Percentiles rank a stretch among this genome's conserved stretches.
These are phyloP conservation scores for Russula dissimulans DNA, from an alignment of 768 basidiomycete genomes.

Conservation along the genomic window DNA sequence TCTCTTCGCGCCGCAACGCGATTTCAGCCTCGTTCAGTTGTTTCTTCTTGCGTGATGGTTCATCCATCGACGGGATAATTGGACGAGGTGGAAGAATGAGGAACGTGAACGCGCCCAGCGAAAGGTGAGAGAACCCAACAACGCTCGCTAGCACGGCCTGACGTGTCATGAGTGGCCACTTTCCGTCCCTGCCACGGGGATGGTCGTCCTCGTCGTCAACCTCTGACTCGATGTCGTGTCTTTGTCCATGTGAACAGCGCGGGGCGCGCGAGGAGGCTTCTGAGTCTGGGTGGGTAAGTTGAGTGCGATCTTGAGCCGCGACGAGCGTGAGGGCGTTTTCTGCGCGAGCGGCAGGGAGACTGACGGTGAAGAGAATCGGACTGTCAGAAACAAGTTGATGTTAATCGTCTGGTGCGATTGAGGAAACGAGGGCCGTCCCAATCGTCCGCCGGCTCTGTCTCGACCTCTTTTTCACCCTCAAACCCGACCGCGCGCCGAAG, in stretches of 20 bases:
- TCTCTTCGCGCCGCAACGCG: too few relatives aligned
- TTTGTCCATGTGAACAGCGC: conserved; percentile 21
- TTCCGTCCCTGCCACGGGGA: conserved; percentile 22
- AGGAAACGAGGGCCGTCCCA: too few relatives aligned
- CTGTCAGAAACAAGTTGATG: too few relatives aligned
- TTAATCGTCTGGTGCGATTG: too few relatives aligned
- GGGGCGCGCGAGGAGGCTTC: conserved; percentile 11
- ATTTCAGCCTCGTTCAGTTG: too few relatives aligned
- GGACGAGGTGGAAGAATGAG: neutral
- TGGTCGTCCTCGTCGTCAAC: conserved; percentile 27
- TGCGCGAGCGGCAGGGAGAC: too few relatives aligned
- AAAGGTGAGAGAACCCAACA: conserved; percentile 59
- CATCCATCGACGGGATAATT: conserved; percentile 19
- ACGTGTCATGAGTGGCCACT: conserved; percentile 34
- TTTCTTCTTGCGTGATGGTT: too few relatives aligned
- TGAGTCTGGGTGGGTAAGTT: conserved; percentile 38
- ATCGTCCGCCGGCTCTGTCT: too few relatives aligned
- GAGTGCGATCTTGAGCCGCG: conserved; percentile 55
- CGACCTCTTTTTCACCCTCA: conserved; percentile 19
- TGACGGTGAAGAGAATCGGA: too few relatives aligned
- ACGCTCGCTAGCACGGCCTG: conserved; percentile 68
- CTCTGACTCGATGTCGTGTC: conserved; percentile 36
- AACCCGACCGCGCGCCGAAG: too few relatives aligned
- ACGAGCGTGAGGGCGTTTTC: too few relatives aligned
- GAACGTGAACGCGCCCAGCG: conserved; percentile 36